Conservation (phyloP, 805 yeast species). For the Saccharomycopsis javanensis region DNA sequence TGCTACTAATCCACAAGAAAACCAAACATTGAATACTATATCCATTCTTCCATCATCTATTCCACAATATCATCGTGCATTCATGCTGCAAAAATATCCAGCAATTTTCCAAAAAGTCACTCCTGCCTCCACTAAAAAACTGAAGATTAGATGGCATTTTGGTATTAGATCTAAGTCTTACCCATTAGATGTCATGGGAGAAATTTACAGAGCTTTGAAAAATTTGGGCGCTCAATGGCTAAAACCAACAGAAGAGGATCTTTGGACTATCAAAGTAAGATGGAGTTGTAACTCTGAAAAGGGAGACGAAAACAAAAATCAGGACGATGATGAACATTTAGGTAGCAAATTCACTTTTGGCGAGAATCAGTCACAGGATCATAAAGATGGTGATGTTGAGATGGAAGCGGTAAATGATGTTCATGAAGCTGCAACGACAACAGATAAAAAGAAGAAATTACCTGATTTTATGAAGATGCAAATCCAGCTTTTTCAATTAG, state of each 20-base stretch:
- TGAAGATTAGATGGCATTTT: slow-evolving; percentile 96
- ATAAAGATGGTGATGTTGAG: slow-evolving; percentile 13
- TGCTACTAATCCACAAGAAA: slow-evolving; percentile 2
- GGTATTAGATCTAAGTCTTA: slow-evolving; percentile 94
- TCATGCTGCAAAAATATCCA: slow-evolving; percentile 54
- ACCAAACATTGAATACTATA: slow-evolving; percentile 38
- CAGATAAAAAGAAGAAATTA: not conserved
- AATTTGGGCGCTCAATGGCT: slow-evolving; percentile 97
- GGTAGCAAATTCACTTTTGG: slow-evolving; percentile 17
- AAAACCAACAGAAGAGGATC: slow-evolving; percentile 84
- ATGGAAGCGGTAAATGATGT: slow-evolving; percentile 18
- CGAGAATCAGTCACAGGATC: not conserved
- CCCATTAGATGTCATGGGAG: slow-evolving; percentile 98
- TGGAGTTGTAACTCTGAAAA: slow-evolving; percentile 58
- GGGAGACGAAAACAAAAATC: slow-evolving; percentile 5
- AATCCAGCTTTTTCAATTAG: slow-evolving; percentile 89
- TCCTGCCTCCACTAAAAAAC: slow-evolving; percentile 49
- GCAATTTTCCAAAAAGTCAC: slow-evolving; percentile 27
- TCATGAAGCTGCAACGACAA: not conserved
- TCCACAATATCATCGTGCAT: slow-evolving; percentile 90
- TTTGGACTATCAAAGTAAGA: slow-evolving; percentile 92
- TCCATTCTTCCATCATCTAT: slow-evolving; percentile 89
- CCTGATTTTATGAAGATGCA: slow-evolving; percentile 94
- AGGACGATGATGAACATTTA: slow-evolving; percentile 6
- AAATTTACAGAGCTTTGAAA: slow-evolving; percentile 86